Evolutionary conservation across 441 rosid species (phyloP).

Genomic region (Eutrema salsugineum): DNA sequence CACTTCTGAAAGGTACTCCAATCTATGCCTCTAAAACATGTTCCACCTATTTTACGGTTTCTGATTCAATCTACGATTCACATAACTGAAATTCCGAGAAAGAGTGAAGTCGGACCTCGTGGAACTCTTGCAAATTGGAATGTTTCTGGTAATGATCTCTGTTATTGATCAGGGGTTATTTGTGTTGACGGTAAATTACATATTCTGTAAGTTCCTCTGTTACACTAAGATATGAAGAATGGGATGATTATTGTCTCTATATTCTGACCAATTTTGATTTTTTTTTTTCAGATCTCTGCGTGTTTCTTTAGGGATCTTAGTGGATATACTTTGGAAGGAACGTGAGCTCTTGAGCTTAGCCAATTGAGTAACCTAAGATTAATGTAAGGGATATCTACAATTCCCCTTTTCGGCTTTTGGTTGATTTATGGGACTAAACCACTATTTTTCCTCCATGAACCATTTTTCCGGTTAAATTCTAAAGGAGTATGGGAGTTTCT

Average conservation of each 20-base stretch:
- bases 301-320: slow-evolving; percentile 56
- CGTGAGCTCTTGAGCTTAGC: slow-evolving; percentile 66
- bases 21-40: no score
- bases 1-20: no score
- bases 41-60: no score
- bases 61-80: slow-evolving; percentile 50
- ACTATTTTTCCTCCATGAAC: slow-evolving; percentile 37
- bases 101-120: slow-evolving; percentile 57
- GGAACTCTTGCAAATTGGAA: slow-evolving; percentile 69
- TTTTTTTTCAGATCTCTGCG: slow-evolving; percentile 26
- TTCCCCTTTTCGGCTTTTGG: slow-evolving; percentile 15
- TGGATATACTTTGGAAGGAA: slow-evolving; percentile 62
- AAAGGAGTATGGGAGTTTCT: slow-evolving; percentile 55
- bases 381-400: slow-evolving; percentile 56
- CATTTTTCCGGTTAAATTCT: slow-evolving; percentile 66
- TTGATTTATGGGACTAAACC: slow-evolving; percentile 11
- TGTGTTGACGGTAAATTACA: slow-evolving; percentile 69
- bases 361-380: slow-evolving; percentile 60
- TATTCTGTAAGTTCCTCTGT: slow-evolving; percentile 79
- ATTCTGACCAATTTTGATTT: neutral
- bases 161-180: slow-evolving; percentile 70
- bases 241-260: slow-evolving; percentile 47
- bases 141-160: slow-evolving; percentile 45
- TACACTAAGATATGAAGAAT: slow-evolving; percentile 41
- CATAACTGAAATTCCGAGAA: slow-evolving; percentile 61